phyloP scores from a whole-genome alignment of 768 basidiomycete genomes.

The Gloeostereum incarnatum region DNA sequence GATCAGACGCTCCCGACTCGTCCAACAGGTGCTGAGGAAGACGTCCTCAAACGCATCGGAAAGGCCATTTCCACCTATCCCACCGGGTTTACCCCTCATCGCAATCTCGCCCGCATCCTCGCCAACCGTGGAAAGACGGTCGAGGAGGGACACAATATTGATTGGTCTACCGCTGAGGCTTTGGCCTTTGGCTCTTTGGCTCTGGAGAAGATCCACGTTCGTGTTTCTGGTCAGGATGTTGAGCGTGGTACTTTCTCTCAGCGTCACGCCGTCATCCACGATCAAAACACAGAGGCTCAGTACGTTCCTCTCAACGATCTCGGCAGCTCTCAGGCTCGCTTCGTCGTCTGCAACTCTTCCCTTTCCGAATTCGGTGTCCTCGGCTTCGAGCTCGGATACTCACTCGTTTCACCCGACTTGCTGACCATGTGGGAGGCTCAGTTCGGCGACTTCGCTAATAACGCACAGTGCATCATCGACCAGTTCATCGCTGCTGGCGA shows the following conservation, averaged over 20 bases:
- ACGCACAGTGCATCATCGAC: conserved; percentile 96
- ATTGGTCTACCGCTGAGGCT: conserved; percentile 98
- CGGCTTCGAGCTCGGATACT: conserved; percentile 98
- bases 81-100: conserved; percentile 77
- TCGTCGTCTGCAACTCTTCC: conserved; percentile 95
- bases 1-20: conserved; percentile 89
- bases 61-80: conserved; percentile 84
- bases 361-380: conserved; percentile 92
- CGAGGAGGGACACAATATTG: conserved; percentile 85
- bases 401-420: conserved; percentile 88
- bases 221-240: conserved; percentile 95
- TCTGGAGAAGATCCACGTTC: conserved; percentile 88
- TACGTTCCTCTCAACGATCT: conserved; percentile 88
- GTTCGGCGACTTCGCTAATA: conserved; percentile 97
- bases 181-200: conserved; percentile 92
- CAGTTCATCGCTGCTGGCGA: conserved; percentile 98
- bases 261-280: conserved; percentile 93
- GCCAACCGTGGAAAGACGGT: conserved; percentile 80
- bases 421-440: conserved; percentile 99
- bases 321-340: conserved; percentile 79
- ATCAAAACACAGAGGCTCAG: conserved; percentile 87
- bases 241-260: conserved; percentile 99
- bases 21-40: conserved; percentile 71
- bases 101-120: conserved; percentile 92
- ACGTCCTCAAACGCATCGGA: conserved; percentile 75